These are phyloP conservation scores for Claviceps maximensis DNA, from an alignment of 2,329 filamentous ascomycete genomes.

Conservation along the genomic window DNA sequence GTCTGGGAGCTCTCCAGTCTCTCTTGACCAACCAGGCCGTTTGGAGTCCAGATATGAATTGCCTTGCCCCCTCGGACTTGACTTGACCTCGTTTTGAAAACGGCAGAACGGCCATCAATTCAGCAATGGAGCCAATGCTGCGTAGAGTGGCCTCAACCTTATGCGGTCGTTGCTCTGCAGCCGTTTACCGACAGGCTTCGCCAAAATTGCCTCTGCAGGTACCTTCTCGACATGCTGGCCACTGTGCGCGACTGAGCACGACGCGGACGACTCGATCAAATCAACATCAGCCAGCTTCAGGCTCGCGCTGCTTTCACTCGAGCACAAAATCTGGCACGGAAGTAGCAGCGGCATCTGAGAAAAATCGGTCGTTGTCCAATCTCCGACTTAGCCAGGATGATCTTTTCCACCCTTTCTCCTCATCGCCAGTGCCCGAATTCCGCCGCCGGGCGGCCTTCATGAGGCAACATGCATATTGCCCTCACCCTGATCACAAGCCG, in stretches of 20 bases:
- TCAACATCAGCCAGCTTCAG: conserved; percentile 6
- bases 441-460: conserved; percentile 81
- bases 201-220: conserved; percentile 11
- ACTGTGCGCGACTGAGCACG: conserved; percentile 10
- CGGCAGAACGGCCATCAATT: not conserved
- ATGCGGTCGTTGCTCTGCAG: conserved; percentile 27
- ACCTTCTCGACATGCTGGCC: conserved; percentile 15
- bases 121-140: conserved; percentile 26
- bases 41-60: not conserved
- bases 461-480: conserved; percentile 84
- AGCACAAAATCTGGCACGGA: conserved; percentile 14
- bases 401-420: conserved; percentile 84
- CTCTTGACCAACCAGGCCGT: conserved; percentile 1
- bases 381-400: conserved; percentile 53
- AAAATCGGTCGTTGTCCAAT: conserved; percentile 11
- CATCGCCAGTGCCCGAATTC: conserved; percentile 80
- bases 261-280: conserved; percentile 9
- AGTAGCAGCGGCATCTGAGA: conserved; percentile 14
- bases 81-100: not conserved
- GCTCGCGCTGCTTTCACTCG: conserved; percentile 19
- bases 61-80: not conserved
- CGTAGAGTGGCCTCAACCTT: conserved; percentile 26
- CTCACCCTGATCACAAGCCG: conserved; percentile 74
- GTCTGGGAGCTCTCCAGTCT: conserved; percentile 15
- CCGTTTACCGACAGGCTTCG: conserved; percentile 19